phyloP scores from a whole-genome alignment of 345 rosid species.

The Lumnitzera littorea region DNA sequence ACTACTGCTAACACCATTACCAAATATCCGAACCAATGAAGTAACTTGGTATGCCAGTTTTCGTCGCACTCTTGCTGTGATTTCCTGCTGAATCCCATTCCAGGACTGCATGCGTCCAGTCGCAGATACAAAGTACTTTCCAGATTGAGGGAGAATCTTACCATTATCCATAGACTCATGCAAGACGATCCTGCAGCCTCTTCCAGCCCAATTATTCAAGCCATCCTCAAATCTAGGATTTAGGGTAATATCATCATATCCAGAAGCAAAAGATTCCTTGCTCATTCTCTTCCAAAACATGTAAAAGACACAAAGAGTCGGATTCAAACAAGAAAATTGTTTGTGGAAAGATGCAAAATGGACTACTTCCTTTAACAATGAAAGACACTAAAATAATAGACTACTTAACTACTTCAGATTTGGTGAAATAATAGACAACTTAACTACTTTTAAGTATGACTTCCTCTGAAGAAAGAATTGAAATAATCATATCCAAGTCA shows the following conservation, averaged over 20 bases:
- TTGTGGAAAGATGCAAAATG: background rate
- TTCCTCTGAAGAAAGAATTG: no score
- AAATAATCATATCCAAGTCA: no score
- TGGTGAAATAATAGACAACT: no score
- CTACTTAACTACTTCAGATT: no score
- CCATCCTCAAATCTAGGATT: conserved; percentile 83
- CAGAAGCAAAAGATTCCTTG: conserved; percentile 13
- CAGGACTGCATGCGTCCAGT: conserved; percentile 78
- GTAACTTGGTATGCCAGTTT: conserved; percentile 66
- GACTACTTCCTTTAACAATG: no score
- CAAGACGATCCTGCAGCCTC: conserved; percentile 73
- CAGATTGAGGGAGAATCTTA: conserved; percentile 58
- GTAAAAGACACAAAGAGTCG: background rate
- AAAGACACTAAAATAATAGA: no score
- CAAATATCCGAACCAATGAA: conserved; percentile 69
- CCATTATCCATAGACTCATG: conserved; percentile 78
- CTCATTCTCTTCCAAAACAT: conserved; percentile 15
- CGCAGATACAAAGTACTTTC: conserved; percentile 69
- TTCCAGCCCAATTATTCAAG: conserved; percentile 81
- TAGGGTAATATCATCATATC: conserved; percentile 48
- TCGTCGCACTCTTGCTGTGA: conserved; percentile 64
- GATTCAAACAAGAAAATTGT: background rate
- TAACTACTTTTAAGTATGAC: no score
- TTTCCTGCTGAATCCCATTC: conserved; percentile 91
- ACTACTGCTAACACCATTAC: conserved; percentile 45